Base-by-base conservation (phyloP, 352 stramenopile species). In the Globisporangium sylvaticum region DNA sequence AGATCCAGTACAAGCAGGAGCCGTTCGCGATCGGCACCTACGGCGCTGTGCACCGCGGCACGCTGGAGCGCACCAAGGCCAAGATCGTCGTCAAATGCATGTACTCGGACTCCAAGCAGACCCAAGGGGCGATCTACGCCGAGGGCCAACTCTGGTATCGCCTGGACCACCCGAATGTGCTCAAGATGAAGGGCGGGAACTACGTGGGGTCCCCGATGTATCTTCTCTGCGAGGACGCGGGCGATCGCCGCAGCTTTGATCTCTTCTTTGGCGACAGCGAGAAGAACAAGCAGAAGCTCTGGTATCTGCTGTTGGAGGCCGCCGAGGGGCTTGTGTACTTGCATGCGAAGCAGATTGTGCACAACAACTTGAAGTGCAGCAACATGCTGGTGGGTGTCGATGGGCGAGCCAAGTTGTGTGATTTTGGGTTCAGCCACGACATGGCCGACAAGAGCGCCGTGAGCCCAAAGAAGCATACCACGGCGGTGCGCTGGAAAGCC, bases 331-430 rank as follows among this genome's bases (percentile, higher is more conserved):
- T 83, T 1, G 68, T 74, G 32, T 80, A 79, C 25, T 54, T 83
- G 3, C 76, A 83, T n/a, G 54, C 66, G 15, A 65, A 65, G 25
- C 56, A 52, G 0, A 73, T 80, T 27, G 65, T 83, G 27, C 76
- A 83, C 27, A 73, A 70, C 37, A 74, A 83, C 57, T 42, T 83
- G 8, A 83, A 80, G 32, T 61, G 68, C 22, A 75, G 64, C 62
- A 78, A 78, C 20, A 64, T 78, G 4, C 48, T 80, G 6, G 71
- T 80, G 4, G 68, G 74, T n/a, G 58, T 57, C 14, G 74, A 78
- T 58, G 55, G 66, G 1, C 58, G 59, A 24, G 66, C 69, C 1
- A 78, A 80, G 54, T 42, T 78, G 25, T 74, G 62, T 24, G 48
- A 74, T 50, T 73, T 64, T 7, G 74, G 74, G 0, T 48, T 78